Conservation (phyloP, 78 protist species). For the Dictyostelium purpureum region DNA sequence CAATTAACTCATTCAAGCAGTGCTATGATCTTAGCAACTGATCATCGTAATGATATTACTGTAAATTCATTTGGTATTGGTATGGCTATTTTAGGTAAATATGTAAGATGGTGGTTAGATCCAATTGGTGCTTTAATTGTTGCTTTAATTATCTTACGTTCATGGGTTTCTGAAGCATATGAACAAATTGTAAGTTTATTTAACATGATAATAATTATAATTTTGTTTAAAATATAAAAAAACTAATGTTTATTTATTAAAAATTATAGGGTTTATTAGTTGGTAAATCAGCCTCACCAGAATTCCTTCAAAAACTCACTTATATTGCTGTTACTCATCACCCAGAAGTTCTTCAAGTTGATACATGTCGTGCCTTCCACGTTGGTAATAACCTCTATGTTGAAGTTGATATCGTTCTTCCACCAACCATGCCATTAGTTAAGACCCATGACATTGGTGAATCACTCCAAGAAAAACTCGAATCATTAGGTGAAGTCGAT, state of each 20-base stretch:
- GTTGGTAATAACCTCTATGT: slow-evolving; percentile 81
- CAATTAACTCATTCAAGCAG: slow-evolving; percentile 41
- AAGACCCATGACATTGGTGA: slow-evolving; percentile 92
- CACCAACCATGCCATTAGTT: slow-evolving; percentile 18
- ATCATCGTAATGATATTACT: slow-evolving; percentile 91
- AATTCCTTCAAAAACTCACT: slow-evolving; percentile 77
- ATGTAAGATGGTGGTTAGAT: slow-evolving; percentile 80
- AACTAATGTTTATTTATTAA: no score
- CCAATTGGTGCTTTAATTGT: slow-evolving; percentile 89
- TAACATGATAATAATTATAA: no score
- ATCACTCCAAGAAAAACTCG: slow-evolving; percentile 84
- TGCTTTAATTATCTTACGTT: slow-evolving; percentile 83
- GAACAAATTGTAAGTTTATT: slow-evolving; percentile 82
- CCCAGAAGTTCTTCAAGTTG: slow-evolving; percentile 75
- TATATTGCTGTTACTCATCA: slow-evolving; percentile 58
- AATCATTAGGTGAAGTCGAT: slow-evolving; percentile 78
- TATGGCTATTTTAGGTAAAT: slow-evolving; percentile 65
- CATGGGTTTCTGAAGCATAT: slow-evolving; percentile 82
- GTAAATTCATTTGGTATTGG: slow-evolving; percentile 83
- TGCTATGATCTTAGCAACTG: slow-evolving; percentile 78
- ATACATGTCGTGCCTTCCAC: slow-evolving; percentile 87
- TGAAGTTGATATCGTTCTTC: slow-evolving; percentile 86
- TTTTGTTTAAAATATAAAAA: no score
- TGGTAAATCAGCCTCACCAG: slow-evolving; percentile 85
- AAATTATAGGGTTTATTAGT: no score